These are phyloP conservation scores for Blastocladiella britannica DNA, from an alignment of 192 early-diverging fungal genomes.

Conservation along the genomic window DNA sequence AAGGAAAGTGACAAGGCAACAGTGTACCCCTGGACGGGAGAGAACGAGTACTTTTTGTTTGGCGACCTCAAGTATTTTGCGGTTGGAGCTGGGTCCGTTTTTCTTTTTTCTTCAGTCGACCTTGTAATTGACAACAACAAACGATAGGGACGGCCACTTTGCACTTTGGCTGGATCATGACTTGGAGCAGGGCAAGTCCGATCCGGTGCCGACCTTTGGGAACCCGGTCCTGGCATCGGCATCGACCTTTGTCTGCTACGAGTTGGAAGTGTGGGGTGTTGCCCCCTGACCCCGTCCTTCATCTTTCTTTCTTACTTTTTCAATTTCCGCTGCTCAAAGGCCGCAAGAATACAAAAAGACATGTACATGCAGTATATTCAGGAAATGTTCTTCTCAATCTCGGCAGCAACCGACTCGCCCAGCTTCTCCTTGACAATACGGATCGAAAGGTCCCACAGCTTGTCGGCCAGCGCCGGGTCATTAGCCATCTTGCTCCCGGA, in stretches of 20 bases:
- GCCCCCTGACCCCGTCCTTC: too few species aligned
- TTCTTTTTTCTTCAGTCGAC: too few species aligned
- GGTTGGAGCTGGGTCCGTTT: too few species aligned
- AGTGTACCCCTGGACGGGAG: too few species aligned
- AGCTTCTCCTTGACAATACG: not conserved
- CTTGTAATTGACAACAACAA: too few species aligned
- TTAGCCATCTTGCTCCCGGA: not conserved
- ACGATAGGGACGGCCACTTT: not conserved
- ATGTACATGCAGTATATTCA: too few species aligned
- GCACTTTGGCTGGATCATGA: not conserved
- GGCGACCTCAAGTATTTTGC: too few species aligned
- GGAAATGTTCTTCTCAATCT: not conserved
- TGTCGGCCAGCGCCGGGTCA: not conserved
- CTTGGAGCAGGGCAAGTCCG: not conserved
- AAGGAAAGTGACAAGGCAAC: too few species aligned
- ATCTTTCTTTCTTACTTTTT: too few species aligned
- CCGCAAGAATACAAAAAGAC: too few species aligned
- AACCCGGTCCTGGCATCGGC: not conserved
- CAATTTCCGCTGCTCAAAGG: too few species aligned
- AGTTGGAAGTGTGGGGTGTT: not conserved
- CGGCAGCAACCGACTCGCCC: not conserved
- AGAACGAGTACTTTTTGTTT: too few species aligned
- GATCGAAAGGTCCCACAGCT: not conserved
- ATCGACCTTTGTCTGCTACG: not conserved
- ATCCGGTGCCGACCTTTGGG: not conserved